These are phyloP conservation scores for Penicillium taxi DNA, from an alignment of 495 filamentous ascomycete genomes.

Conservation along the genomic window DNA sequence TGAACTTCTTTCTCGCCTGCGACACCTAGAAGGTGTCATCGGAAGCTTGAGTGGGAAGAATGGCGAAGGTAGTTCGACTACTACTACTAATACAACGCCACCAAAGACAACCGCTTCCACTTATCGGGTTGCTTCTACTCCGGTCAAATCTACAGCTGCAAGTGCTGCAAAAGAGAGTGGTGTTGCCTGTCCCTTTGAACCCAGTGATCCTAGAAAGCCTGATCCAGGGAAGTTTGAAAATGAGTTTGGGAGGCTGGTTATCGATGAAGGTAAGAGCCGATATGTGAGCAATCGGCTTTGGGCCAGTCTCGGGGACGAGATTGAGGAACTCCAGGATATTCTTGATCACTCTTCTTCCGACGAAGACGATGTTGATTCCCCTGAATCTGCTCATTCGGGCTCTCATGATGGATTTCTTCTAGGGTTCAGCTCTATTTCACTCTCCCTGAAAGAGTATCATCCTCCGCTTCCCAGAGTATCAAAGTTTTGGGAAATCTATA, in stretches of 20 bases:
- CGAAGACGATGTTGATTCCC: slow-evolving; percentile 55
- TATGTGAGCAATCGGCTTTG: slow-evolving; percentile 89
- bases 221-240: slow-evolving; percentile 41
- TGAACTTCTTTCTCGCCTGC: slow-evolving; percentile 68
- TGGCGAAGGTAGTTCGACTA: slow-evolving; percentile 4
- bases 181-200: slow-evolving; percentile 22
- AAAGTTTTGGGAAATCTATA: slow-evolving; percentile 60
- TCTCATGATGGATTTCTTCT: slow-evolving; percentile 65
- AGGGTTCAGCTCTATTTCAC: slow-evolving; percentile 54
- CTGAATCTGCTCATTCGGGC: slow-evolving; percentile 39
- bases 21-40: slow-evolving; percentile 76
- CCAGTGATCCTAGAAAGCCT: slow-evolving; percentile 21
- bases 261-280: slow-evolving; percentile 71
- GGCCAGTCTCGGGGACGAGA: slow-evolving; percentile 81
- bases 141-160: slow-evolving; percentile 3
- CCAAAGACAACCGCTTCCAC: slow-evolving; percentile 2
- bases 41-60: slow-evolving; percentile 47
- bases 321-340: slow-evolving; percentile 65
- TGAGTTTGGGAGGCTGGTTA: slow-evolving; percentile 72
- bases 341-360: slow-evolving; percentile 58
- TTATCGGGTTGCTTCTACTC: not conserved
- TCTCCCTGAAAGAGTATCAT: slow-evolving; percentile 39
- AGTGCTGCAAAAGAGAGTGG: slow-evolving; percentile 6
- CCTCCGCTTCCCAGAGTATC: slow-evolving; percentile 56
- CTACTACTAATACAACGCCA: slow-evolving; percentile 7